Percentiles rank a stretch among this genome's conserved stretches.
phyloP scores from a whole-genome alignment of 306 rosid genomes.

The Quercus gilva region DNA sequence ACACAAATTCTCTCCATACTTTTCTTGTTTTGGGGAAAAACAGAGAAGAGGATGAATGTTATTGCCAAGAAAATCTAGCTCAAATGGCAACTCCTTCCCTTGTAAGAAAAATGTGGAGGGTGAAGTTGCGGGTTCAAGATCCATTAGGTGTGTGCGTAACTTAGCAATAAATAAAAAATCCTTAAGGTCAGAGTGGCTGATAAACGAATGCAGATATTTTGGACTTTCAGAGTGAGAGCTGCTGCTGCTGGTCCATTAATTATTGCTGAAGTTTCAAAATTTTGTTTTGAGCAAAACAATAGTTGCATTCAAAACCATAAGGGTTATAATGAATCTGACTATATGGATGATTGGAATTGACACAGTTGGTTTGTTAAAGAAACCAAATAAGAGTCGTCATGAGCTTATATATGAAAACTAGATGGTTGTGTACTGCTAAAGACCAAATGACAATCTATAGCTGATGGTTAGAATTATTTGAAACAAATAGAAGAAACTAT shows the following conservation, averaged over 20 bases:
- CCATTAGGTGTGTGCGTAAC: no score
- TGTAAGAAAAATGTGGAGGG: no score
- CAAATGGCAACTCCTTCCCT: no score
- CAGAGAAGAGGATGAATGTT: not conserved
- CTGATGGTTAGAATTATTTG: conserved; percentile 4
- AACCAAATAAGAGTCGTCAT: not conserved
- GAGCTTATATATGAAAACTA: not conserved
- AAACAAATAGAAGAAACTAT: not conserved
- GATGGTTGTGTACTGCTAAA: not conserved
- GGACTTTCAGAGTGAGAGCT: not conserved
- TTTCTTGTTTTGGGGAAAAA: not conserved
- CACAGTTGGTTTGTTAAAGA: not conserved
- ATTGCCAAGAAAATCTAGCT: not conserved
- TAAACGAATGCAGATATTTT: not conserved
- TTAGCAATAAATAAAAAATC: no score
- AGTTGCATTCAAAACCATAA: not conserved
- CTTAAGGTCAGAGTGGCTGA: not conserved
- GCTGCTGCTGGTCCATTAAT: not conserved
- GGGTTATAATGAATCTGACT: not conserved
- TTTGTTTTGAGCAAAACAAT: not conserved
- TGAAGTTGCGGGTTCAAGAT: no score
- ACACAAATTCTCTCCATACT: not conserved
- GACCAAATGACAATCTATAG: not conserved
- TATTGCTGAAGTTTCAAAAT: not conserved
- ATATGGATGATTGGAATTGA: not conserved